These are phyloP conservation scores for Leucocoprinus leucothites DNA, from an alignment of 768 basidiomycete species.

Conservation along the genomic window DNA sequence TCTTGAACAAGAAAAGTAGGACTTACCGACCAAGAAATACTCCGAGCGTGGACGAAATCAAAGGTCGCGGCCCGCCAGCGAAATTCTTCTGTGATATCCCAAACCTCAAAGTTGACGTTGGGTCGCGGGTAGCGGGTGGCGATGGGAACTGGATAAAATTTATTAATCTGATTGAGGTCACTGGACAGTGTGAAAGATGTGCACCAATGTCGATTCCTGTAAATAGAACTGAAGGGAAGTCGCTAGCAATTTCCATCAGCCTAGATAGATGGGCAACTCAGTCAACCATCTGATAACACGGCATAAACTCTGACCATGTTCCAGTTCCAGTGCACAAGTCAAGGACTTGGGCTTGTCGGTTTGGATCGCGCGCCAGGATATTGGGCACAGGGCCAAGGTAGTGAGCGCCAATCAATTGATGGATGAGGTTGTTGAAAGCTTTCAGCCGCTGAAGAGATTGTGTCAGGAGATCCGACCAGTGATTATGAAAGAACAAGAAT, in stretches of 20 bases:
- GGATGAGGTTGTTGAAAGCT: constrained; percentile 45
- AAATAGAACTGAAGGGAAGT: constrained; percentile 64
- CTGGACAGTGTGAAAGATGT: constrained; percentile 18
- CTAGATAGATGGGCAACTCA: constrained; percentile 30
- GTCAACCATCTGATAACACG: constrained; percentile 15
- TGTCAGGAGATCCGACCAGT: background rate
- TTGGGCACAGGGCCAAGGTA: constrained; percentile 60
- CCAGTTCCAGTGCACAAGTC: constrained; percentile 81
- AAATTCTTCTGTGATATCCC: constrained; percentile 52
- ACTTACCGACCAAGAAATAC: constrained; percentile 58
- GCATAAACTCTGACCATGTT: constrained; percentile 46
- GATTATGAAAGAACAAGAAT: background rate
- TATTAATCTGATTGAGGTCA: constrained; percentile 13
- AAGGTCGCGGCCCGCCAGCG: constrained; percentile 53
- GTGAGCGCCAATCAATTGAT: constrained; percentile 49
- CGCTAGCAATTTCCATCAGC: constrained; percentile 70
- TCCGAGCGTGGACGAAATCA: constrained; percentile 68
- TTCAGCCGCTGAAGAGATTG: constrained; percentile 45
- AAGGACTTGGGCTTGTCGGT: constrained; percentile 50
- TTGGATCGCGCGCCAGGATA: constrained; percentile 38
- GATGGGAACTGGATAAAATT: constrained; percentile 56
- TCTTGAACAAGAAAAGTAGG: background rate
- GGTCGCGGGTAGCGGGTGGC: constrained; percentile 55
- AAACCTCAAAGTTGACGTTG: constrained; percentile 67
- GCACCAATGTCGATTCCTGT: constrained; percentile 76